Percentiles rank a stretch among this genome's conserved stretches.
Conservation (phyloP, 2,329 filamentous ascomycete genomes). For the Exophiala sp. region DNA sequence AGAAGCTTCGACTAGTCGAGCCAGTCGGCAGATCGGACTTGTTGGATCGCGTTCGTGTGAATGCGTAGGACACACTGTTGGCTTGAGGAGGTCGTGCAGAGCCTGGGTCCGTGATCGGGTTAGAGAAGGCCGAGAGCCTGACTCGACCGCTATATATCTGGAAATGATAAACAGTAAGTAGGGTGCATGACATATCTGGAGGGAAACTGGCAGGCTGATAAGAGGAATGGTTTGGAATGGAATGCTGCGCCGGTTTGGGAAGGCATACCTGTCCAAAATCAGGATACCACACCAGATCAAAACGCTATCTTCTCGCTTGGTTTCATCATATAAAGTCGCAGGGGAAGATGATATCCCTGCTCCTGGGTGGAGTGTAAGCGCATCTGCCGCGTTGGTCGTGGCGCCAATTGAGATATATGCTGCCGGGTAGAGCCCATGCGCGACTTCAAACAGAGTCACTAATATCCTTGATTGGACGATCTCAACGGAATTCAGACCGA, state of each 20-base stretch:
- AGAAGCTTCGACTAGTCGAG: neutral
- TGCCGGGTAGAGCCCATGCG: constrained; percentile 7
- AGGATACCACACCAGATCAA: constrained; percentile 10
- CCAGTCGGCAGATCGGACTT: neutral
- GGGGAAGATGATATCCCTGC: neutral
- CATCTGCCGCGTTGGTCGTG: constrained; percentile 3
- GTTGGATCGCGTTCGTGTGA: neutral
- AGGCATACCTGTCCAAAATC: constrained; percentile 9
- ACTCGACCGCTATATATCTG: constrained; percentile 9
- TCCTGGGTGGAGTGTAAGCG: neutral
- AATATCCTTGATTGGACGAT: constrained; percentile 7
- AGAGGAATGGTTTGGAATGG: neutral
- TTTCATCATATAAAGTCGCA: neutral
- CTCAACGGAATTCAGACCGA: constrained; percentile 6
- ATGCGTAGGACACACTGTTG: neutral
- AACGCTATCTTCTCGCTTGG: neutral
- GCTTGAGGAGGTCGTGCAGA: constrained; percentile 1
- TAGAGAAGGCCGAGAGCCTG: neutral
- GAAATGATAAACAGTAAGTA: no score
- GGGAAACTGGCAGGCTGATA: neutral
- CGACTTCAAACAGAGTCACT: constrained; percentile 6
- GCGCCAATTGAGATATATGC: constrained; percentile 10
- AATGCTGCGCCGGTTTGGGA: no score
- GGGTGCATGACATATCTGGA: no score
- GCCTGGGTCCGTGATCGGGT: constrained; percentile 2